Evolutionary conservation across 148 eudicot species (phyloP).

Genomic region (Silene latifolia): DNA sequence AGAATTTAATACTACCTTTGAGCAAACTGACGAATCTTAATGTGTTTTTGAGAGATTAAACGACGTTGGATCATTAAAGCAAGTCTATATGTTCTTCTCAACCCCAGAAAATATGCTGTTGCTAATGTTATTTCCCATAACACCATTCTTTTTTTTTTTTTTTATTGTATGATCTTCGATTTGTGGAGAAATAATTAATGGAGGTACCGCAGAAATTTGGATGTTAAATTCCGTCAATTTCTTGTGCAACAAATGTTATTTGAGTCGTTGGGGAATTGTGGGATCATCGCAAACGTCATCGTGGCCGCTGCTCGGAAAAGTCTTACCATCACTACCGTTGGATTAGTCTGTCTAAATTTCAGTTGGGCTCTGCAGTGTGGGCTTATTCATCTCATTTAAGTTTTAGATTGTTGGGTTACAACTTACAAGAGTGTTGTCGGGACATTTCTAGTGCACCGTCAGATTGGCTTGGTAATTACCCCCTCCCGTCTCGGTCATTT

Average conservation of each 20-base stretch:
- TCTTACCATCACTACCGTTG: no score
- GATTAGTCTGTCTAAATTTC: no score
- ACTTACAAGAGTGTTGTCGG: no score
- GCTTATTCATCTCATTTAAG: no score
- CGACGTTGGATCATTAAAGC: conserved; percentile 75
- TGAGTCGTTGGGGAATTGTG: not conserved
- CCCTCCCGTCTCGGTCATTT: no score
- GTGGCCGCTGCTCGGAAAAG: conserved; percentile 3
- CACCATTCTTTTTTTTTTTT: conserved; percentile 42
- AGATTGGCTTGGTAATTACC: no score
- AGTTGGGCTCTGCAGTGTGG: no score
- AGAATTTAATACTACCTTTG: conserved; percentile 37
- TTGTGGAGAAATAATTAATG: not conserved
- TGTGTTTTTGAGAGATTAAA: conserved; percentile 44
- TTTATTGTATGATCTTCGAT: not conserved
- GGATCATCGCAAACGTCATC: conserved; percentile 9
- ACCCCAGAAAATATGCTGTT: conserved; percentile 83
- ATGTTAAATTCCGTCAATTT: not conserved
- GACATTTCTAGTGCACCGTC: no score
- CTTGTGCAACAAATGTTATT: not conserved
- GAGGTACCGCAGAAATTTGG: conserved; percentile 16
- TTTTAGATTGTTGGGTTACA: no score
- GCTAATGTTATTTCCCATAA: conserved; percentile 84
- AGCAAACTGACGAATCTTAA: conserved; percentile 57
- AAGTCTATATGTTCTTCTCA: conserved; percentile 67